Evolutionary conservation across 768 basidiomycete genomes (phyloP), one percentile per base, ranked within the genome.

Genomic region (Lanmaoa pseudosensibilis): DNA sequence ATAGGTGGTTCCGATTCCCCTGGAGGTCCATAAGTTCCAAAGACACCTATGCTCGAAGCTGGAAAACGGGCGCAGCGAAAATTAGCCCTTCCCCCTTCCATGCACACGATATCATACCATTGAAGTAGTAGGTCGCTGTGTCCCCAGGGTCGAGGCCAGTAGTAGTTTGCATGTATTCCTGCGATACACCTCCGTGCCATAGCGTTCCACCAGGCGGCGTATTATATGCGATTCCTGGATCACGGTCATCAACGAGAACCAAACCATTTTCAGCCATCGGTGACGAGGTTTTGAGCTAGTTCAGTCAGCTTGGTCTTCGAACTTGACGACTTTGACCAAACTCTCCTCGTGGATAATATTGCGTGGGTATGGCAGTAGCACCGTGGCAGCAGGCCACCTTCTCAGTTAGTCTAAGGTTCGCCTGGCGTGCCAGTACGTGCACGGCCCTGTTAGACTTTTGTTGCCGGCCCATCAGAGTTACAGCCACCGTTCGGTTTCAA

Each of bases 21-120:
- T 12, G 19, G 25, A 47, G 47, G 16, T 8, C 36, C 15, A 40
- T 21, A 27, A 18, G 55, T 53, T 46, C 45, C 51, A 13, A 39
- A 46, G 21, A 58, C 38, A 41, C 32, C 27, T 36, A 57, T 57
- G 25, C 38, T 41, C n/a, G 41, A 59, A 21, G 56, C 58, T 59
- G 19, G 41, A 39, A 46, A 16, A 36, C 45, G 34, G 47, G 27
- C 6, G 25, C 23, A 47, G 36, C 37, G 21, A 39, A 45, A 15
- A 41, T 25, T 3, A 45, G 27, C n/a, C 27, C 15, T 47, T 15
- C 1, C 6, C 23, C n/a, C 25, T 37, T 19, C 5, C 5, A 18
- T 38, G 16, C 27, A 47, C 12, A 12, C 25, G 9, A 9, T 19
- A 33, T 25, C 21, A 25, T 53, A 59, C 46, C 58, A 11, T 43